These are phyloP conservation scores for Colletotrichum incanum DNA, from an alignment of 2,329 filamentous ascomycete genomes.

Conservation along the genomic window DNA sequence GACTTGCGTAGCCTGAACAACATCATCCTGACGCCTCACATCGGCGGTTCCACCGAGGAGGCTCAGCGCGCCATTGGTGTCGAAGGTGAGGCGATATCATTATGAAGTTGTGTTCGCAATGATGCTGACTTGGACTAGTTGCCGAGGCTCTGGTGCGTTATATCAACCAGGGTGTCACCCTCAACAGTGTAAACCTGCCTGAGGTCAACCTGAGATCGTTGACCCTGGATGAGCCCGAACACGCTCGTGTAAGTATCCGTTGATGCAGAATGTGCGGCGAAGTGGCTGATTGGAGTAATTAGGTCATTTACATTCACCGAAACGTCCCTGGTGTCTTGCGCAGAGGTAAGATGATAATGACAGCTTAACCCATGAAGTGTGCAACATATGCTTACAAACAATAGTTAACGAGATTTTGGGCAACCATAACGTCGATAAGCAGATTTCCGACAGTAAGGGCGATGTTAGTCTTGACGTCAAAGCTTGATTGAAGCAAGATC, in stretches of 20 bases:
- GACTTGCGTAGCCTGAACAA: constrained; percentile 91
- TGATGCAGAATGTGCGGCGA: neutral
- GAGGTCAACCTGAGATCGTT: constrained; percentile 92
- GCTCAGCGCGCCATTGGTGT: constrained; percentile 96
- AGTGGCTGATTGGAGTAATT: constrained; percentile 39
- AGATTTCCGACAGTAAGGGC: constrained; percentile 95
- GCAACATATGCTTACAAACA: neutral
- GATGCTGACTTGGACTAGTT: constrained; percentile 64
- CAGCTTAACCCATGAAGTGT: neutral
- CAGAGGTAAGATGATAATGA: constrained; percentile 68
- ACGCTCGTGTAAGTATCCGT: constrained; percentile 77
- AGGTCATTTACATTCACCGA: constrained; percentile 95
- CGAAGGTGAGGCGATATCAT: constrained; percentile 69
- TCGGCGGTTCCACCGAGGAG: constrained; percentile 97
- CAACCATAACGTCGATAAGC: constrained; percentile 98
- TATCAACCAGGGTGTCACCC: constrained; percentile 93
- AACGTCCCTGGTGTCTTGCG: constrained; percentile 96
- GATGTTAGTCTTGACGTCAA: constrained; percentile 72
- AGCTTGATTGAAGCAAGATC: neutral
- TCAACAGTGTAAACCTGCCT: constrained; percentile 97
- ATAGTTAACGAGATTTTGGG: constrained; percentile 93
- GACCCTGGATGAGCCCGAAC: constrained; percentile 89
- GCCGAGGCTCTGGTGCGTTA: constrained; percentile 90
- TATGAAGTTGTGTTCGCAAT: neutral
- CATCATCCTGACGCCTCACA: constrained; percentile 95